Evolutionary conservation across 2,329 filamentous ascomycete species (phyloP).

Genomic region (Ophiostoma fasciatum): DNA sequence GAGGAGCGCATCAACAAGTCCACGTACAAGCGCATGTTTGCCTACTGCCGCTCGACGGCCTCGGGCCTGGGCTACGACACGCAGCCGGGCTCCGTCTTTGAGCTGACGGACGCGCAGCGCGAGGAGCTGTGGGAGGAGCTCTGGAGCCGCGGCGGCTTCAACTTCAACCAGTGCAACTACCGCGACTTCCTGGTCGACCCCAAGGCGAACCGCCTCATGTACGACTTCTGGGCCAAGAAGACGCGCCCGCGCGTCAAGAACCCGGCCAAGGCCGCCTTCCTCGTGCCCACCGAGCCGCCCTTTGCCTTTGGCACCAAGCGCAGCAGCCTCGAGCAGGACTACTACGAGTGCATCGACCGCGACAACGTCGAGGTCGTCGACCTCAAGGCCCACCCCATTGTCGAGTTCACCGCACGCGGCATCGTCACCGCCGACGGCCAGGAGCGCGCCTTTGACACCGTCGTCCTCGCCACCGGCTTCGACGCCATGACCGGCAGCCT

Average conservation of each 20-base stretch:
- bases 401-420: constrained; percentile 22
- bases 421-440: constrained; percentile 24
- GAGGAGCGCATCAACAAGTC: constrained; percentile 27
- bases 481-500: constrained; percentile 20
- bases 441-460: constrained; percentile 21
- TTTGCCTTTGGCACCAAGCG: constrained; percentile 33
- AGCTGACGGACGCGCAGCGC: constrained; percentile 25
- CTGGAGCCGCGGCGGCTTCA: constrained; percentile 18
- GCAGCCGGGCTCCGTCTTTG: constrained; percentile 28
- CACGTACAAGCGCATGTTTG: constrained; percentile 26
- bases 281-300: constrained; percentile 30
- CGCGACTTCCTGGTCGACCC: constrained; percentile 15
- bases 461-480: constrained; percentile 22
- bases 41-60: constrained; percentile 27
- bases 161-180: constrained; percentile 6
- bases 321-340: constrained; percentile 29
- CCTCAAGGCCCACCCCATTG: constrained; percentile 27
- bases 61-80: constrained; percentile 36
- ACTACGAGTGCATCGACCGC: constrained; percentile 33
- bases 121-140: constrained; percentile 27
- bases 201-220: constrained; percentile 17
- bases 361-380: constrained; percentile 30
- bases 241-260: constrained; percentile 21
- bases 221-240: constrained; percentile 20
- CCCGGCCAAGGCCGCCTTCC: constrained; percentile 13